phyloP scores from a whole-genome alignment of 257 asterid genomes.

The Striga asiatica region DNA sequence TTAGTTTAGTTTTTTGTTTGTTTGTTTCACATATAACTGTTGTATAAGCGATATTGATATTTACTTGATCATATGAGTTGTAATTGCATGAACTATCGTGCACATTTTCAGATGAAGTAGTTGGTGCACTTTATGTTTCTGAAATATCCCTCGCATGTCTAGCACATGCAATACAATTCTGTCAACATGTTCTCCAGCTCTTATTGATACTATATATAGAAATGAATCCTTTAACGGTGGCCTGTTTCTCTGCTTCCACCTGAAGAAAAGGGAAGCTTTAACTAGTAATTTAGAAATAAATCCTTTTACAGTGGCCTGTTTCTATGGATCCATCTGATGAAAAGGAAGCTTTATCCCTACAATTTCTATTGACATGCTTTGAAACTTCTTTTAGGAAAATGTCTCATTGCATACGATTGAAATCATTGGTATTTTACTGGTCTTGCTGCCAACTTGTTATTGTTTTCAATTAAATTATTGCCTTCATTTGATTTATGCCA shows the following conservation, averaged over 20 bases:
- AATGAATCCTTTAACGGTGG: conserved; percentile 3
- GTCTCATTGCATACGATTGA: background rate
- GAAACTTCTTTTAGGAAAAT: conserved; percentile 8
- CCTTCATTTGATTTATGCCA: conserved; percentile 7
- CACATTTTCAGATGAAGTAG: background rate
- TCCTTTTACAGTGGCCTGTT: conserved; percentile 11
- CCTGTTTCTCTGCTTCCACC: conserved; percentile 13
- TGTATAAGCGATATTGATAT: background rate
- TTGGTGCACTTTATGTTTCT: conserved; percentile 7
- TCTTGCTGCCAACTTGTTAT: conserved; percentile 8
- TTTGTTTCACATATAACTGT: background rate
- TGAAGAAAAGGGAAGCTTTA: conserved; percentile 8
- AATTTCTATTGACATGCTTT: conserved; percentile 5
- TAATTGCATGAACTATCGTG: background rate
- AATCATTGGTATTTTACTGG: conserved; percentile 10
- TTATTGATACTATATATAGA: background rate
- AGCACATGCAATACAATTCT: background rate
- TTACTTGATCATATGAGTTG: conserved; percentile 6
- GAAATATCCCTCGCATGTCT: background rate
- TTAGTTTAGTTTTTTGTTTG: background rate
- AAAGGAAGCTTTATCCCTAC: background rate
- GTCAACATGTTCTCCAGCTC: conserved; percentile 5
- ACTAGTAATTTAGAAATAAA: background rate
- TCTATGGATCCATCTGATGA: conserved; percentile 10
- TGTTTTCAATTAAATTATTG: conserved; percentile 7